Percentiles rank a stretch among this genome's conserved stretches.
Evolutionary conservation across 345 rosid species (phyloP).

Genomic region (Cardamine resedifolia): DNA sequence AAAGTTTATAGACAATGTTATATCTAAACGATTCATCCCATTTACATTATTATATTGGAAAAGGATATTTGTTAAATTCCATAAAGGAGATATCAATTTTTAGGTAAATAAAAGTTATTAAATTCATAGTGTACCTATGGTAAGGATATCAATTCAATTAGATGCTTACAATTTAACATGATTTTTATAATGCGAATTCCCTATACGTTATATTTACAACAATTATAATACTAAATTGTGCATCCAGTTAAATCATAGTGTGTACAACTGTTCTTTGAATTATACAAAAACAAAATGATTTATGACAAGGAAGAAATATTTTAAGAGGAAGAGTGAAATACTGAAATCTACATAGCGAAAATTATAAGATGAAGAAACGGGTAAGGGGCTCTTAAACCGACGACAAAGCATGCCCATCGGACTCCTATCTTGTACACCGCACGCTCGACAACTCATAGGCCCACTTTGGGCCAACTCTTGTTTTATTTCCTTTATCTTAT

Average conservation of each 20-base stretch:
- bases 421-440: slow-evolving; percentile 42
- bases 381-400: slow-evolving; percentile 35
- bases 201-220: not conserved
- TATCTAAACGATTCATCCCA: not conserved
- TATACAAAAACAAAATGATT: not conserved
- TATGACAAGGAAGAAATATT: slow-evolving; percentile 4
- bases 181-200: not conserved
- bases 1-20: not conserved
- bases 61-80: not conserved
- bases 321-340: not conserved
- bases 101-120: not conserved
- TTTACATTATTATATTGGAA: not conserved
- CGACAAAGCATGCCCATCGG: slow-evolving; percentile 49
- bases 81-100: not conserved
- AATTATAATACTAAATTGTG: not conserved
- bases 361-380: slow-evolving; percentile 15
- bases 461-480: slow-evolving; percentile 39
- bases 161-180: not conserved
- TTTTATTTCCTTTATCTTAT: slow-evolving; percentile 1
- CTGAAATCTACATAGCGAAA: not conserved
- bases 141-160: not conserved
- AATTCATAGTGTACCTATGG: not conserved
- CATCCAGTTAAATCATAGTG: not conserved
- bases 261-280: not conserved
- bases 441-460: slow-evolving; percentile 45